Percentiles rank a stretch among this genome's conserved stretches.
phyloP scores from a whole-genome alignment of 345 rosid genomes.

The Moricandia arvensis region DNA sequence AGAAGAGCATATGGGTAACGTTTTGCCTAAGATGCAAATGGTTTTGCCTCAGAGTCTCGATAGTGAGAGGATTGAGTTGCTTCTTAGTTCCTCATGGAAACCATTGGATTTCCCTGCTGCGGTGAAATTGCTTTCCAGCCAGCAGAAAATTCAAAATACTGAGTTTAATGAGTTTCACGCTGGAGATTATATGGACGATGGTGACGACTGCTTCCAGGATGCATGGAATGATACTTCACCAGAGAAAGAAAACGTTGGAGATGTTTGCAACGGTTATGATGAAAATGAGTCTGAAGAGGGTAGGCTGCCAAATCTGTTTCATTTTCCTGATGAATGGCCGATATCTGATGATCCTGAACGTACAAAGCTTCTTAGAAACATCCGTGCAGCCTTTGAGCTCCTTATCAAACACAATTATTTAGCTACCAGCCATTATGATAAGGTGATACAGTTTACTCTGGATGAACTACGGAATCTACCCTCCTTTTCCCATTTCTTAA shows the following conservation, averaged over 20 bases:
- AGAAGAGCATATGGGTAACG: constrained; percentile 75
- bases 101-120: constrained; percentile 77
- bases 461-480: constrained; percentile 72
- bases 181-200: constrained; percentile 45
- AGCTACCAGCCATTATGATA: constrained; percentile 69
- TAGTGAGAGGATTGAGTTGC: constrained; percentile 69
- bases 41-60: constrained; percentile 74
- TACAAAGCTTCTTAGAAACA: constrained; percentile 73
- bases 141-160: constrained; percentile 43
- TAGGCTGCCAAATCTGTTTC: constrained; percentile 36
- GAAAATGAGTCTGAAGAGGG: constrained; percentile 44
- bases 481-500: constrained; percentile 62
- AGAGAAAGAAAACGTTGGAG: constrained; percentile 52
- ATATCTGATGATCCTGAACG: constrained; percentile 69
- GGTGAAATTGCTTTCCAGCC: constrained; percentile 51
- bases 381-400: constrained; percentile 58
- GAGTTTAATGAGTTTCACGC: constrained; percentile 46
- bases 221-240: constrained; percentile 75
- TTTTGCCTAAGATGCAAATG: constrained; percentile 66
- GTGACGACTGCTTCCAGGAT: constrained; percentile 69
- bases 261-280: constrained; percentile 42
- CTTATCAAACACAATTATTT: constrained; percentile 79
- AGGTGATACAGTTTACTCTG: constrained; percentile 66
- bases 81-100: constrained; percentile 71
- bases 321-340: constrained; percentile 64